Base-by-base conservation (phyloP, 75 land plant genomes). In the Isoetes taiwanensis region DNA sequence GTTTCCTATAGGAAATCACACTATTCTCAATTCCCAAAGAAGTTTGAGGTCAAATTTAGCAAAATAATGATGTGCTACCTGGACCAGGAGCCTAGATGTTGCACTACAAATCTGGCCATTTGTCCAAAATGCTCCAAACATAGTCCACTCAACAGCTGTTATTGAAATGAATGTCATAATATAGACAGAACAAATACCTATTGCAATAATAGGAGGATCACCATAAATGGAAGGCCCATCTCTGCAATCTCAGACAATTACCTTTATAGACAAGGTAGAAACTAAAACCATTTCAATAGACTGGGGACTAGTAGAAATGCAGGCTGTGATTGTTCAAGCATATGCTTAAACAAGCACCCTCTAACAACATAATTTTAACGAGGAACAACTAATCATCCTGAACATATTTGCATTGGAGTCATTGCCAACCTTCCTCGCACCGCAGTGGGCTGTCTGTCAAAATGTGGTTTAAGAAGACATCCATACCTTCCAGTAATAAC, bases 101-200 rank as follows among this genome's bases (percentile, higher is more conserved):
- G 99, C 96, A 76, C 99, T 89, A 65, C 99, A 94, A 34, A 94
- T 89, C 55, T 94, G 99, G 30, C 99, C 99, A 78, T 94, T 94
- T 59, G 99, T 89, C 99, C 99, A 94, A 43, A 85, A 94, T 65
- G 83, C 84, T 23, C 99, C 99, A 68, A 94, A 94, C 42, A 74
- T 61, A 14, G 85, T 64, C 99, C 99, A 94, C 56, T 94, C 99
- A 54, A 73, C 99, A 64, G 99, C 99, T 94, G 70, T 66, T 16
- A 48, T 17, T 48, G 6, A 5, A 10, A 58, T 11, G 39, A 38
- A 20, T 29, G 39, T 20, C 23, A 58, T 23, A 20, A 46, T 24
- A 30, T 8, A 25, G 23, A 24, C 32, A 19, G 27, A 29, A 58
- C 28, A 58, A 8, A 33, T 38, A 58, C 60, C 12, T 10, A 37